Evolutionary conservation across 148 eudicot species (phyloP).

Genomic region (Silene conica): DNA sequence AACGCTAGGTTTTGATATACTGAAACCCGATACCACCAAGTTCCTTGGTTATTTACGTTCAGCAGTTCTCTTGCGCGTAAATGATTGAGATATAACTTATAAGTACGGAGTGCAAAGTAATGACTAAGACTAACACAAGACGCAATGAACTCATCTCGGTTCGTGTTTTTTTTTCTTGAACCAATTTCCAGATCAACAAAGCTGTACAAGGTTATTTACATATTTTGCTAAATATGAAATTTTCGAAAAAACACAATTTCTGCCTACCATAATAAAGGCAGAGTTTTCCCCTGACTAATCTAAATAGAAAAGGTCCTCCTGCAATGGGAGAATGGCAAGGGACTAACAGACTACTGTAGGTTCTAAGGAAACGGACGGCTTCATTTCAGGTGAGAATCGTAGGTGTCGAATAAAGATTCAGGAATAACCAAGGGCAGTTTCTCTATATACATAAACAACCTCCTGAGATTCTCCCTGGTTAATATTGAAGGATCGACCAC

Average conservation of each 20-base stretch:
- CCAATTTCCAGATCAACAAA: conserved; percentile 32
- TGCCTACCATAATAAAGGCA: conserved; percentile 35
- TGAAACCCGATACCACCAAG: too few relatives aligned
- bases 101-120: too few relatives aligned
- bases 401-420: conserved; percentile 60
- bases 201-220: conserved; percentile 64
- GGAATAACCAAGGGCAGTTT: conserved; percentile 86
- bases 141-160: background rate
- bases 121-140: too few relatives aligned
- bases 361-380: conserved; percentile 15
- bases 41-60: too few relatives aligned
- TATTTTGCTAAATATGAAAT: conserved; percentile 35
- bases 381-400: conserved; percentile 79
- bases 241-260: conserved; percentile 23
- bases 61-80: too few relatives aligned
- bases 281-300: conserved; percentile 30
- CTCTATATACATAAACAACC: conserved; percentile 87
- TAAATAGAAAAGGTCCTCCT: conserved; percentile 17
- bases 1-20: too few relatives aligned
- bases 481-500: conserved; percentile 57
- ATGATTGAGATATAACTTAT: too few relatives aligned
- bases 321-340: background rate
- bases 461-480: conserved; percentile 71
- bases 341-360: conserved; percentile 1
- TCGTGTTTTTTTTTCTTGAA: background rate